Base-by-base conservation (phyloP, 2,329 filamentous ascomycete genomes). In the Colletotrichum sansevieriae region DNA sequence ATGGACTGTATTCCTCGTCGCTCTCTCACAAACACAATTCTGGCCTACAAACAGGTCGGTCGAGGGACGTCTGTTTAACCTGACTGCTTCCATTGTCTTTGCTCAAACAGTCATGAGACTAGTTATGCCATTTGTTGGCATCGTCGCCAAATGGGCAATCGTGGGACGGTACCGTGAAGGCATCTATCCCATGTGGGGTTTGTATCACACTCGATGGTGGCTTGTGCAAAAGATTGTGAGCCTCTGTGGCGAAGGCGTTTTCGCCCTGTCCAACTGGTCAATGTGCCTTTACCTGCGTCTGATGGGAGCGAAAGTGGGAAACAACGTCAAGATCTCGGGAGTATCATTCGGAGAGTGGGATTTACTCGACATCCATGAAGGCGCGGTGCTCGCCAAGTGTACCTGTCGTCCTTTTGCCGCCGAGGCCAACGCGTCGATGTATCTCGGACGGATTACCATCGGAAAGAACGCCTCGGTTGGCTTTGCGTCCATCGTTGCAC, bases 131-230 rank as follows among this genome's bases (percentile, higher is more conserved):
- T 74, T 83, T 29, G 44, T 83, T 22, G 85, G 82, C n/a, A 86
- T 88, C 25, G 46, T 77, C 3, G 78, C 82, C 56, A 88, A 88
- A 73, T 88, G 86, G 87, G 51, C 84, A 6, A 78, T 88, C 59
- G 84, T 88, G 47, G 87, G 87, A 11, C 81, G 81, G 1, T 84
- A 87, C 73, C 79, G 77, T 41, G 81, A 85, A 73, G 87, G 87
- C 0, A 74, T 87, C 2, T 88, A 85, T 71, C 86, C 87, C 2
- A 89, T 89, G 86, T 89, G 87, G 87, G 85, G 85, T 1, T 70
- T 74, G 1, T 88, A 88, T 72, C 86, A 88, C 73, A 88, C 84
- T 0, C 80, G 85, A 9, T 89, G 87, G 87, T 89, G 87, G 87
- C 71, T 88, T 63, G 82, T 83, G 1, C 83, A 88, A 73, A 88